Evolutionary conservation across 2,329 filamentous ascomycete species (phyloP), one percentile per base, ranked within the genome.

Genomic region (Chaetomiaceae sp.): DNA sequence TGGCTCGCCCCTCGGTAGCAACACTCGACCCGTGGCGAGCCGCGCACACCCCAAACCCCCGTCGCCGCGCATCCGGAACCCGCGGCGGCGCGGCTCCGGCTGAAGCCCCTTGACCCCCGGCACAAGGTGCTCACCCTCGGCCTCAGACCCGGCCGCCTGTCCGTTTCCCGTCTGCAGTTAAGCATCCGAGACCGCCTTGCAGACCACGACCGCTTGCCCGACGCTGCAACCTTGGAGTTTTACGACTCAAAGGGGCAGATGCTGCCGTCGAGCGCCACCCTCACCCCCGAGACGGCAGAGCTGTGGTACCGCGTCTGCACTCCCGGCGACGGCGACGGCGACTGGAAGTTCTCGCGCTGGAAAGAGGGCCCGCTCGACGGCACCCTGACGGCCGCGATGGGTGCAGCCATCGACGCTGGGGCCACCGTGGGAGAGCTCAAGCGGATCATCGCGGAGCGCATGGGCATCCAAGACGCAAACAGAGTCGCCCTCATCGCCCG

Each of bases 401-500:
- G 37, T 23, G 20, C 45, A 11, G 59, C 53, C 20, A 63, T 69
- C 55, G 53, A 60, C 38, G 40, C 43, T 4, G 69, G 67, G 6
- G 56, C 48, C 11, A 67, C 68, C 0, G 51, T 71, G 45, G 62
- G 61, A 6, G 53, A 59, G 36, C 31, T 71, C 6, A 61, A 68
- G 27, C 44, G 53, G 14, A 59, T 29, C 11, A 45, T 67, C 33
- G 65, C 66, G 5, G 45, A 59, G 2, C 33, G 57, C 14, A 53
- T 69, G 23, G 49, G 39, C n/a, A 44, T 69, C 12, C 46, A 59
- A 5, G 61, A 69, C 42, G 38, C 60, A 0, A 61, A 65, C 25
- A 60, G 68, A 19, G 53, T 72, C 14, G 56, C 65, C 2, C 53
- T 72, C 4, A 53, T 60, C 17, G 65, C 65, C 3, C 40, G 61